Percentiles rank a stretch among this genome's conserved stretches.
These are phyloP conservation scores for Letharia lupina DNA, from an alignment of 495 filamentous ascomycete species.

Conservation along the genomic window DNA sequence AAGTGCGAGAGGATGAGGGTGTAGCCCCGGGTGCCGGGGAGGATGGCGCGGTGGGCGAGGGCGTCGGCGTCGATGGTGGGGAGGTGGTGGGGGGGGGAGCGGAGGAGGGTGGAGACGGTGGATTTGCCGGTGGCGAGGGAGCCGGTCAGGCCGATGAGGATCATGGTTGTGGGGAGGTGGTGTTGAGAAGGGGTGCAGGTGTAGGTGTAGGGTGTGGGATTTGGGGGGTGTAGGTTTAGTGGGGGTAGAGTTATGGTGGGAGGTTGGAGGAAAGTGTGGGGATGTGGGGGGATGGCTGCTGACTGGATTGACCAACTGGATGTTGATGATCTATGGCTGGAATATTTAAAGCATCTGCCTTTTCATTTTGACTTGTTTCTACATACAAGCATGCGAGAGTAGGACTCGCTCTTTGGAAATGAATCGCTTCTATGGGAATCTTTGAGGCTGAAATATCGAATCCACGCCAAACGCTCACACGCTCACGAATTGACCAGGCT, in stretches of 20 bases:
- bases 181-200: not conserved
- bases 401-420: not conserved
- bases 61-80: conserved; percentile 94
- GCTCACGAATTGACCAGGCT: not conserved
- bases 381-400: not conserved
- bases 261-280: conserved; percentile 5
- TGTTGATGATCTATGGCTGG: not conserved
- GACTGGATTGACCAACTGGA: no score
- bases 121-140: conserved; percentile 98
- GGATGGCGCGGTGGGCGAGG: conserved; percentile 81
- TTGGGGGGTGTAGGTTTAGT: not conserved
- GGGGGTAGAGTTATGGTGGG: not conserved
- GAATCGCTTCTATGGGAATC: conserved; percentile 3
- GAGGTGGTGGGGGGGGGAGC: conserved; percentile 68
- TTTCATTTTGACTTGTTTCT: not conserved
- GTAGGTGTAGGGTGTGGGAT: not conserved
- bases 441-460: conserved; percentile 4
- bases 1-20: conserved; percentile 72
- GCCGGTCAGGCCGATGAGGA: conserved; percentile 92
- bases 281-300: not conserved
- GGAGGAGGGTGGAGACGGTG: conserved; percentile 80
- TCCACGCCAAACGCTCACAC: conserved; percentile 1
- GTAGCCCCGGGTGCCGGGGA: conserved; percentile 79
- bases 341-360: no score
- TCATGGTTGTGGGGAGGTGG: conserved; percentile 46